A percentile compares a stretch with the other conserved stretches of the same genome.
Conservation (phyloP, 192 early-diverging fungal species). For the Phycomyces nitens region DNA sequence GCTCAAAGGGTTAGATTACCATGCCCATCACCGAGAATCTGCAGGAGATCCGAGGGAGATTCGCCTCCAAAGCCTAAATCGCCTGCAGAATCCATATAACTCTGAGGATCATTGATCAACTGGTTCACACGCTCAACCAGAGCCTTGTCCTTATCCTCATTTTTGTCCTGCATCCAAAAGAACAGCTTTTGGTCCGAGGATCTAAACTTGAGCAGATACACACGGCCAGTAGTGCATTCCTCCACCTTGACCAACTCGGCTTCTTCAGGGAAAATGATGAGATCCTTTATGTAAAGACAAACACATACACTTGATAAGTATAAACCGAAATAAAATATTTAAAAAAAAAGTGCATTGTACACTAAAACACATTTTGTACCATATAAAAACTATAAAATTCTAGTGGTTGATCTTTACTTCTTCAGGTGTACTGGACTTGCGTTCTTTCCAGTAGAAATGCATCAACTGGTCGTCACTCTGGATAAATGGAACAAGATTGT, state of each 20-base stretch:
- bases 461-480: slow-evolving; percentile 64
- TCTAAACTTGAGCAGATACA: slow-evolving; percentile 77
- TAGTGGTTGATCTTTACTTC: slow-evolving; percentile 37
- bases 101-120: slow-evolving; percentile 50
- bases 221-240: slow-evolving; percentile 66
- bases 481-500: not conserved
- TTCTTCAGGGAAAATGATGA: slow-evolving; percentile 78
- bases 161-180: slow-evolving; percentile 80
- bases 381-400: not conserved
- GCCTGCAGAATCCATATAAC: slow-evolving; percentile 24
- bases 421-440: slow-evolving; percentile 42
- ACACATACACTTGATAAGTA: not conserved
- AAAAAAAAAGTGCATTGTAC: not conserved
- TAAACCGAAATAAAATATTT: not conserved
- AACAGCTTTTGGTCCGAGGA: slow-evolving; percentile 74
- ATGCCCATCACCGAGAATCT: slow-evolving; percentile 9
- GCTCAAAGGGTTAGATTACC: slow-evolving; percentile 8
- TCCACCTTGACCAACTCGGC: slow-evolving; percentile 54
- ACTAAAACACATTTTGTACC: not conserved
- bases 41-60: slow-evolving; percentile 10
- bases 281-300: slow-evolving; percentile 36
- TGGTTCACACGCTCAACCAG: slow-evolving; percentile 54
- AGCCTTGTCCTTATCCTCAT: slow-evolving; percentile 56
- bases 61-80: slow-evolving; percentile 12
- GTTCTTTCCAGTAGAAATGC: slow-evolving; percentile 82